These are phyloP conservation scores for Populus tomentosa DNA, from an alignment of 441 rosid species.

Conservation along the genomic window DNA sequence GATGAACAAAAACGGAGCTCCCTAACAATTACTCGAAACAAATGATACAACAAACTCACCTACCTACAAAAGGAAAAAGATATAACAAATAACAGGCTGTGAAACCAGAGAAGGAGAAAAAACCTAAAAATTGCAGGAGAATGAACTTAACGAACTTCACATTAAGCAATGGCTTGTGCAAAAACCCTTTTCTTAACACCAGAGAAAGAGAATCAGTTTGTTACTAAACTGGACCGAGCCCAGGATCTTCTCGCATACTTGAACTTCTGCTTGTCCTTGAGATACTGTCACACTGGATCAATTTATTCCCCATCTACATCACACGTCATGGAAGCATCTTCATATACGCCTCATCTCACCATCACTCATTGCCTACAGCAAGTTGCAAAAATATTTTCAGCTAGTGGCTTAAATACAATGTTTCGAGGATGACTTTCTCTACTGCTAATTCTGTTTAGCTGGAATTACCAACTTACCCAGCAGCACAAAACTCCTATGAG, in stretches of 20 bases:
- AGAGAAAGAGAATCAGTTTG: too few species aligned
- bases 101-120: not conserved
- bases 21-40: not conserved
- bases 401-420: too few species aligned
- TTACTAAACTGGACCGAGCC: too few species aligned
- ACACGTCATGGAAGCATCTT: not conserved
- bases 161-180: not conserved
- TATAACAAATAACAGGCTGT: not conserved
- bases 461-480: not conserved
- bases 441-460: not conserved
- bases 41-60: not conserved
- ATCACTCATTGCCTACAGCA: not conserved
- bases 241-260: not conserved
- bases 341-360: not conserved
- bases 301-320: not conserved
- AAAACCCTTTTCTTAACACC: not conserved
- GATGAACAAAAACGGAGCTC: slow-evolving; percentile 4
- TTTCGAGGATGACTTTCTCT: not conserved
- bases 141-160: not conserved
- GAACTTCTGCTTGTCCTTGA: not conserved
- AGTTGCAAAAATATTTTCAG: not conserved
- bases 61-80: not conserved
- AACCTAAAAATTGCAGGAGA: not conserved
- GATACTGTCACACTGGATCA: not conserved
- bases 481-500: not conserved